Evolutionary conservation across 768 basidiomycete genomes (phyloP), one percentile per base, ranked within the genome.

Genomic region (Pisolithus microcarpus): DNA sequence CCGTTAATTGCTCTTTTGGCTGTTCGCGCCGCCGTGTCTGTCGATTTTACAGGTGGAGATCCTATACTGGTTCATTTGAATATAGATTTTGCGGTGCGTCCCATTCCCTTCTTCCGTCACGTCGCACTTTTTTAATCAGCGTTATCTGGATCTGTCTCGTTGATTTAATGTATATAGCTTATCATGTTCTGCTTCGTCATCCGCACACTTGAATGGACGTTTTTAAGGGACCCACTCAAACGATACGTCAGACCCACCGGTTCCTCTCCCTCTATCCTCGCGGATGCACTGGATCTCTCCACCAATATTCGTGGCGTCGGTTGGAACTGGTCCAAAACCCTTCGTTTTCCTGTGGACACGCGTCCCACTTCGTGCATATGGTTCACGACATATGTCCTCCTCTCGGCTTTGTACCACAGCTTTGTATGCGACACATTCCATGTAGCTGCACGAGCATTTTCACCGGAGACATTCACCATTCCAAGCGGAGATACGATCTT

Each of bases 301-400:
- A 69, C 65, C 56, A 81, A 75, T 53, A 56, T 79, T 13, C 79
- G 84, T 18, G 84, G 84, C 7, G 58, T 70, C 44, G 81, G 79
- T 15, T 85, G 84, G 83, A 66, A 75, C 39, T 84, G 80, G 76
- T 79, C 80, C 2, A 55, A 64, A 28, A 52, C 57, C 24, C 13
- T 60, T 10, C 48, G 59, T 43, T 31, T 66, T 23, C 61, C 69
- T 5, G 61, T 50, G 6, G 74, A 77, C 55, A 72, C 67, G 10
- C 74, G 76, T 18, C 69, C 73, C 2, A 52, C 60, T 0, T 71
- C 75, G 18, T 69, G 61, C 8, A n/a, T 52, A 1, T 53, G 62
- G 15, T 83, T 81, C 58, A 38, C 70, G 2, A 45, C 62, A 16
- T 53, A 64, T 7, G 72, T 75, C 0, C 45, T 72, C 7, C 10